phyloP scores from a whole-genome alignment of 208 protist genomes.

The Wallacemonas sp. region DNA sequence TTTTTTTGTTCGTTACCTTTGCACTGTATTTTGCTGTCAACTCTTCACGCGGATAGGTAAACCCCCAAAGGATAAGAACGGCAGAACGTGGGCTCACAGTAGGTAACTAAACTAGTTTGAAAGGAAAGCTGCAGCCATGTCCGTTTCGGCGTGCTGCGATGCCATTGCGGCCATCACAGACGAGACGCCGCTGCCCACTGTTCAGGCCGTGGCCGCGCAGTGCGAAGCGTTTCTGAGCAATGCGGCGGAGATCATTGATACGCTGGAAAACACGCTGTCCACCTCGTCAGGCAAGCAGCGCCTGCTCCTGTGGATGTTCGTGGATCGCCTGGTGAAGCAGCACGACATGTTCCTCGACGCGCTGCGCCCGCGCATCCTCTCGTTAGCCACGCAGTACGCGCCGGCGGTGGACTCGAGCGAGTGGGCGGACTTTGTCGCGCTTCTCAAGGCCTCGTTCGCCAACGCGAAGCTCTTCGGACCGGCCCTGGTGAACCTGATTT shows the following conservation, averaged over 20 bases:
- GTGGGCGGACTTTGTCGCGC: constrained; percentile 66
- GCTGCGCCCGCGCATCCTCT: constrained; percentile 63
- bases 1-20: constrained; percentile 22
- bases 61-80: no score
- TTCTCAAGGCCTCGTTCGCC: constrained; percentile 73
- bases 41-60: no score
- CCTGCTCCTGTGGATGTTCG: constrained; percentile 83
- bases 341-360: constrained; percentile 77
- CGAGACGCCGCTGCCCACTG: constrained; percentile 42
- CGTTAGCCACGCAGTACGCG: constrained; percentile 49
- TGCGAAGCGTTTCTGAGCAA: constrained; percentile 71
- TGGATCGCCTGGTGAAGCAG: constrained; percentile 86
- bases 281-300: constrained; percentile 48
- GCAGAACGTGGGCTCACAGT: no score
- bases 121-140: constrained; percentile 30
- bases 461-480: constrained; percentile 67
- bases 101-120: no score
- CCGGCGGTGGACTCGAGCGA: constrained; percentile 33
- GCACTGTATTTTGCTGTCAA: no score
- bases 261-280: constrained; percentile 71
- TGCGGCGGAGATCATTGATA: constrained; percentile 70
- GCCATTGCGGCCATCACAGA: constrained; percentile 64
- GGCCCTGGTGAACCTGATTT: constrained; percentile 72
- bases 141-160: constrained; percentile 70
- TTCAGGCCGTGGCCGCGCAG: constrained; percentile 53